phyloP scores from a whole-genome alignment of 78 protist genomes.

The Dictyostelium capitatum region DNA sequence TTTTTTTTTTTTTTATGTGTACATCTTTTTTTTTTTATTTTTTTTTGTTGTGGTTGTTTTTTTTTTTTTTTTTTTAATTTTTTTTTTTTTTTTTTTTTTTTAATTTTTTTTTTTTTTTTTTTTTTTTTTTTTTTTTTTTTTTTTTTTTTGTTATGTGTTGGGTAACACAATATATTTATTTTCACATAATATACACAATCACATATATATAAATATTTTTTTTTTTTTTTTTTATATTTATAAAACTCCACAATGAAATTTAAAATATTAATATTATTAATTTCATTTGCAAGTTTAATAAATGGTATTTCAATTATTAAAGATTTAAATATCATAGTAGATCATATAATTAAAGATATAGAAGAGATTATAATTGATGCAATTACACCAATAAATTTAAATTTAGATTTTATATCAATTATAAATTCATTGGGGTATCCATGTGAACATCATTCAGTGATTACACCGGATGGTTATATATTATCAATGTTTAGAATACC shows the following conservation, averaged over 20 bases:
- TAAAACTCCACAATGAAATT: neutral
- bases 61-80: neutral
- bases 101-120: neutral
- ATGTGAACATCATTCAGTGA: constrained; percentile 61
- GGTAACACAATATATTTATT: neutral
- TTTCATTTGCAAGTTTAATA: neutral
- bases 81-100: neutral
- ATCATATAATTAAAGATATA: neutral
- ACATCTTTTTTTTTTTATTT: neutral
- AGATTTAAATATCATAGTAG: neutral
- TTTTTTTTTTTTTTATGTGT: neutral
- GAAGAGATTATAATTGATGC: neutral
- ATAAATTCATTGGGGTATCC: constrained; percentile 74
- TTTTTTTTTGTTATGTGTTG: neutral
- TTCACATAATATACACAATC: too few species aligned
- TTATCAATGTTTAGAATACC: constrained; percentile 69
- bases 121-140: neutral
- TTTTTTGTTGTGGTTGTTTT: neutral
- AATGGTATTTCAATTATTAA: neutral
- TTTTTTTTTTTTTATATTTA: too few species aligned
- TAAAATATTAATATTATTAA: neutral
- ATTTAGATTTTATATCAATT: neutral
- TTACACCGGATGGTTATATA: constrained; percentile 78
- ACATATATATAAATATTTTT: too few species aligned
- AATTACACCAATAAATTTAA: neutral